Base-by-base conservation (phyloP, 257 asterid genomes). In the Nyctanthes arbortristis region DNA sequence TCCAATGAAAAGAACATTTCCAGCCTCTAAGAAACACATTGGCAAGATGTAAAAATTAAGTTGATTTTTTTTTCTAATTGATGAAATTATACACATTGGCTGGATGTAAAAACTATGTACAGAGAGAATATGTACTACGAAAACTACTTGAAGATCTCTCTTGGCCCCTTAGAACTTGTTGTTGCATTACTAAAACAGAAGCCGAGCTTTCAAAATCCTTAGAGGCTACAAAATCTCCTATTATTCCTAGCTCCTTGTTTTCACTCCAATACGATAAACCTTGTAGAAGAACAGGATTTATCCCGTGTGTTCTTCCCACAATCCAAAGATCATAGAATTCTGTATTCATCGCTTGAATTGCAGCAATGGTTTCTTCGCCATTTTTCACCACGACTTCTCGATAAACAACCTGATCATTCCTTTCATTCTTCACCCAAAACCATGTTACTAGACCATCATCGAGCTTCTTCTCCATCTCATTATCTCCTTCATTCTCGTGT, bases 401-500 rank as follows among this genome's bases (percentile, higher is more conserved):
- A 67, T 93, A 93, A 31, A 70, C 68, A 13, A 93, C 81, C 40
- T 81, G 74, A 1, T 57, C 14, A 24, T 84, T 88, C 8, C 80
- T 81, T 75, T 90, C 96, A 18, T 88, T 82, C 69, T 93, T 92
- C 82, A 93, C 95, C 98, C 96, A 90, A 68, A 93, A 93, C 86
- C 90, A 81, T 3, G 93, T 90, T 43, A 93, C 93, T 25, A 88
- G 24, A 24, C 90, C 95, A 67, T 93, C 98, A 70, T 90, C 98
- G 3, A 93, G 91, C 72, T 87, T 88, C 89, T 85, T 90, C 78
- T 93, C 98, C 68, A 79, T 55, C 64, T 64, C 70, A 9, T 63
- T 47, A 25, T 90, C 97, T 3, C 91, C 95, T 59, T 63, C 82
- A 1, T 70, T 68, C 0, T 82, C 81, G 0, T 75, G 74, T 0